Base-by-base conservation (phyloP, 2,329 filamentous ascomycete genomes). In the Nakataea oryzae region DNA sequence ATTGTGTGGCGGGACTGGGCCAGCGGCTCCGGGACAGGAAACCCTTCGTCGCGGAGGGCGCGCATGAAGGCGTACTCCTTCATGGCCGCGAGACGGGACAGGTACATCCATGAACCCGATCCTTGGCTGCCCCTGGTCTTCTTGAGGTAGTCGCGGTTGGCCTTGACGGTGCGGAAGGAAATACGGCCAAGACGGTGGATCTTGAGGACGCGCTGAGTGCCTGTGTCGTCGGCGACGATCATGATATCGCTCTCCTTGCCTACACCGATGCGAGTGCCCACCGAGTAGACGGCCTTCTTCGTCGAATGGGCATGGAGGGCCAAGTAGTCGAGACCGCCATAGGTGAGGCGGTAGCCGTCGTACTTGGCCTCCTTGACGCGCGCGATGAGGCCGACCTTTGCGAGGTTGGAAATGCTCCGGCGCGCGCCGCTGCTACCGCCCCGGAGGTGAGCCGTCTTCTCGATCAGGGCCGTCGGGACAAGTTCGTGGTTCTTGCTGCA, bases 241-340 rank as follows among this genome's bases (percentile, higher is more conserved):
- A 96, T 90, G 71, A 99, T 97, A 72, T 99, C 95, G 68, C 91
- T 96, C 77, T 99, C 95, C 74, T 99, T 99, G 61, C 95, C 95
- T 3, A 97, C 93, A 58, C 96, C 95, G 66, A 99, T 91, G 70
- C 96, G 90, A 74, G 89, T 95, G 61, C 95, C 95, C 4, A 97
- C 91, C 67, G 90, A 96, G 82, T 96, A 97, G 54, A 97, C 84
- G 62, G 83, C 84, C 68, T 89, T 88, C 66, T 86, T 82, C 69
- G 90, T 89, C 63, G 93, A 88, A 73, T 97, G 88, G 0, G 91
- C 87, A 76, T 97, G 92, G 61, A 99, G 82, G 21, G 95, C 91
- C n/a, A 99, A 86, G 75, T 99, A 99, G 78, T 99, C 95, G 58
- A 97, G 86, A 2, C 95, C 95, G 69, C 95, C 95, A 73, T 99